A percentile compares a stretch with the other conserved stretches of the same genome.
These are phyloP conservation scores for Salvia rosmarinus DNA, from an alignment of 257 asterid genomes.

Conservation along the genomic window DNA sequence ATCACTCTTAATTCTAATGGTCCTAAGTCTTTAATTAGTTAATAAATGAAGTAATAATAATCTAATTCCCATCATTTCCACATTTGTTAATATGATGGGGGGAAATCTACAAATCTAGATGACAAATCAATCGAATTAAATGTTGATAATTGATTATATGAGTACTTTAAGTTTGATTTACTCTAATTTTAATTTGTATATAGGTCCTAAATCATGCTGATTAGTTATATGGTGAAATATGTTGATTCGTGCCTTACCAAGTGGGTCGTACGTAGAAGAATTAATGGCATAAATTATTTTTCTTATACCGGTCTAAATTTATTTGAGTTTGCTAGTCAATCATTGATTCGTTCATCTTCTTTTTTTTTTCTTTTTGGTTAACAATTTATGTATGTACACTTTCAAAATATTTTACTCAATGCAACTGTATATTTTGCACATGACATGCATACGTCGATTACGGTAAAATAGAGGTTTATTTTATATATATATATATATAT, in stretches of 20 bases:
- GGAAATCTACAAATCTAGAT: not conserved
- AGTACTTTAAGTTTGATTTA: not conserved
- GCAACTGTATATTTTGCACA: not conserved
- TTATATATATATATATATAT: too few species aligned
- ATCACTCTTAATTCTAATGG: constrained; percentile 38
- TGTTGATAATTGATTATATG: not conserved
- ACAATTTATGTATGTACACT: not conserved
- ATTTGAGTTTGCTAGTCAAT: not conserved
- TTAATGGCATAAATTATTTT: not conserved
- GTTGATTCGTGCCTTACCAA: too few species aligned
- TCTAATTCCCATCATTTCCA: constrained; percentile 29
- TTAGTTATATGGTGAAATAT: not conserved
- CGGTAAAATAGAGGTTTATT: too few species aligned
- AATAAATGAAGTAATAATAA: constrained; percentile 28
- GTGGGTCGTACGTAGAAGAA: too few species aligned
- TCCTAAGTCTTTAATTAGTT: constrained; percentile 30
- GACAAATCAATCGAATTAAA: constrained; percentile 23
- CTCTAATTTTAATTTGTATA: not conserved
- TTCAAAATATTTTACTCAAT: not conserved
- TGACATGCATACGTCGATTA: too few species aligned
- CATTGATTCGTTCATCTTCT: not conserved
- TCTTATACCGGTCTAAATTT: too few species aligned
- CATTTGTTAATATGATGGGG: constrained; percentile 20
- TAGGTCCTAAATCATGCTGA: constrained; percentile 6
- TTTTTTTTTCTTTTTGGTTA: not conserved